Percentiles rank a stretch among this genome's conserved stretches.
phyloP scores from a whole-genome alignment of 352 stramenopile genomes.

The Pythium coloratum region DNA sequence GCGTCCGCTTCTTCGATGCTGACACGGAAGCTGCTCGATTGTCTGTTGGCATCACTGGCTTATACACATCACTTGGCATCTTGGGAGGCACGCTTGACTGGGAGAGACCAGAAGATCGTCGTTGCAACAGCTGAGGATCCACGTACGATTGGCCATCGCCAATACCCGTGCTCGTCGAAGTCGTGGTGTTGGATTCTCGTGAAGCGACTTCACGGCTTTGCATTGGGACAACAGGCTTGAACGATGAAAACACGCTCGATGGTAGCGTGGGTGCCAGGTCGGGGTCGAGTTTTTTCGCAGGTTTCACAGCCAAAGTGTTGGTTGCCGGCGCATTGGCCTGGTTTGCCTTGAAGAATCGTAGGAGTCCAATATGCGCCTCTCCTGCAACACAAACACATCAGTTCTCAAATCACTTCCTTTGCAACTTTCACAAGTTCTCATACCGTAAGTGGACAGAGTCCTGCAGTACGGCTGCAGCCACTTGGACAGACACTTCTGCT shows the following conservation, averaged over 20 bases:
- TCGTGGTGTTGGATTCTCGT: not conserved
- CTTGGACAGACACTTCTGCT: slow-evolving; percentile 93
- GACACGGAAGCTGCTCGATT: not conserved
- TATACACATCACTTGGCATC: not conserved
- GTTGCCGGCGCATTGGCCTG: slow-evolving; percentile 36
- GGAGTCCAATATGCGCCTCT: slow-evolving; percentile 80
- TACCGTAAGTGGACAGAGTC: slow-evolving; percentile 68
- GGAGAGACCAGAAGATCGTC: slow-evolving; percentile 5
- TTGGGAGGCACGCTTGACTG: not conserved
- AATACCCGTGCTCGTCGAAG: slow-evolving; percentile 36
- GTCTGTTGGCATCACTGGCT: not conserved
- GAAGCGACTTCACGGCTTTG: not conserved
- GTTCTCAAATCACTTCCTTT: not conserved
- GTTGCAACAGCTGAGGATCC: slow-evolving; percentile 61
- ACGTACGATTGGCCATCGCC: slow-evolving; percentile 84
- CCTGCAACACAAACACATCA: slow-evolving; percentile 30
- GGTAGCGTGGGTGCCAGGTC: slow-evolving; percentile 10
- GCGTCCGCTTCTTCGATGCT: slow-evolving; percentile 38
- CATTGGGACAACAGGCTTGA: not conserved
- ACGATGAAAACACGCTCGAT: not conserved
- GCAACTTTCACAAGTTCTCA: slow-evolving; percentile 5
- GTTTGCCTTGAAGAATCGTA: slow-evolving; percentile 84
- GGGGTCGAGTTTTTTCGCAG: slow-evolving; percentile 6
- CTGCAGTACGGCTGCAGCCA: slow-evolving; percentile 91
- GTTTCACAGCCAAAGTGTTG: slow-evolving; percentile 7